Evolutionary conservation across 495 filamentous ascomycete species (phyloP), one percentile per base, ranked within the genome.

Genomic region (Aspergillus homomorphus): DNA sequence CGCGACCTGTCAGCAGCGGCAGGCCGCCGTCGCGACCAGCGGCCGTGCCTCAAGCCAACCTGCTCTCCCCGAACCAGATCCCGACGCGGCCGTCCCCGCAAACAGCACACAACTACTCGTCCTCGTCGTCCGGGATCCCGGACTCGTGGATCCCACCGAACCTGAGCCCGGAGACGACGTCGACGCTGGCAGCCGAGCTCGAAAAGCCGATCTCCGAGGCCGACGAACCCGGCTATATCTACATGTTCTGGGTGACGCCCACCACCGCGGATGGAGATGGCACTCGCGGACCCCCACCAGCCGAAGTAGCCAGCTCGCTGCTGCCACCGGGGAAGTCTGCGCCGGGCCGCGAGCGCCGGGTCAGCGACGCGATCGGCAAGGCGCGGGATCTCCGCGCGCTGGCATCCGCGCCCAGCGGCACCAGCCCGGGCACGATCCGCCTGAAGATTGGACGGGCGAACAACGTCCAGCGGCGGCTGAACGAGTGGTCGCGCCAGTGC

Each of bases 161-260:
- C 16, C 76, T 87, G 16, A 79, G 82, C 0, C 88, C 87, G 2
- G 76, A 84, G 69, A 89, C 82, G 18, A 86, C 85, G 18, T 86
- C 86, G 7, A 65, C 73, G 20, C 79, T 92, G 24, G 79, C 90
- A 43, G 76, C 82, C 28, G 93, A 96, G 68, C 77, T 98, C 4
- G 84, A 85, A 15, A 96, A 96, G 66, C 90, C 92, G 12, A 81
- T 95, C 59, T 90, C 89, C 3, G 73, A 72, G 5, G 73, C 78
- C 43, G 94, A 98, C 64, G 90, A 95, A 48, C 80, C 90, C 45
- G 94, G 94, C 41, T 98, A 91, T 68, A 98, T 98, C 62, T 98
- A 98, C 79, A 94, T 98, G 64, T 98, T 97, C 81, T 96, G 92
- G 91, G 77, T 96, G 4, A 85, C 81, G 0, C 82, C 82, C 42